Evolutionary conservation across 2,329 filamentous ascomycete genomes (phyloP), one percentile per base, ranked within the genome.

Genomic region (Calonectria multiphialidica): DNA sequence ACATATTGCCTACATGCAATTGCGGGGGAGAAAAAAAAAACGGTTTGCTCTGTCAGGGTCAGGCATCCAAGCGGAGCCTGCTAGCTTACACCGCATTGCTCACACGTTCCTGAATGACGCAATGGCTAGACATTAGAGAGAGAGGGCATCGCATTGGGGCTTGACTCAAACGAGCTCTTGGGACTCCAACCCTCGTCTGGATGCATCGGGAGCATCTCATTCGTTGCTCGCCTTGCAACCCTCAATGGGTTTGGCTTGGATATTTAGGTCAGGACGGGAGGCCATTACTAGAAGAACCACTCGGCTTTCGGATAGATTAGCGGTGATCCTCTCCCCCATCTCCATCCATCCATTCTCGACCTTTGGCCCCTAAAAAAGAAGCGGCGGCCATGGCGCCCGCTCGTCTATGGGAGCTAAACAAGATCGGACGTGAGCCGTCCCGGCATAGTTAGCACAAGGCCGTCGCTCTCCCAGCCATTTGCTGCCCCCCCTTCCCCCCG

Each of bases 391-490:
- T 37, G 57, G 65, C 47, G 55, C 49, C 57, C 59, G 42, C 21
- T 40, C 16, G 47, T 18, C 23, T 33, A 62, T 59, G 70, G 66
- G 59, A 66, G 70, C 70, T 72, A 72, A 72, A 45, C 30, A 65
- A 72, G 70, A 72, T 72, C 70, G 65, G 70, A 59, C 23, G 59
- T 68, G 65, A 70, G 66, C 66, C 70, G 66, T 72, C 61, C 70
- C 70, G 70, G 55, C 50, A 33, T 9, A 61, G 35, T 25, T 57
- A 57, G 61, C 45, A 49, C 47, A 21, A 23, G 44, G 44, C 66
- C 35, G 57, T 16, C 25, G 9, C 44, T 42, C 16, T 18, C 40
- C 42, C 61, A 64, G 23, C 61, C 40, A 47, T 47, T 28, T 47
- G 28, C 28, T 30, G 28, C 8, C 28, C 28, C 28, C 28, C 28